Conservation (phyloP, 495 filamentous ascomycete genomes). For the Talaromyces wortmannii region DNA sequence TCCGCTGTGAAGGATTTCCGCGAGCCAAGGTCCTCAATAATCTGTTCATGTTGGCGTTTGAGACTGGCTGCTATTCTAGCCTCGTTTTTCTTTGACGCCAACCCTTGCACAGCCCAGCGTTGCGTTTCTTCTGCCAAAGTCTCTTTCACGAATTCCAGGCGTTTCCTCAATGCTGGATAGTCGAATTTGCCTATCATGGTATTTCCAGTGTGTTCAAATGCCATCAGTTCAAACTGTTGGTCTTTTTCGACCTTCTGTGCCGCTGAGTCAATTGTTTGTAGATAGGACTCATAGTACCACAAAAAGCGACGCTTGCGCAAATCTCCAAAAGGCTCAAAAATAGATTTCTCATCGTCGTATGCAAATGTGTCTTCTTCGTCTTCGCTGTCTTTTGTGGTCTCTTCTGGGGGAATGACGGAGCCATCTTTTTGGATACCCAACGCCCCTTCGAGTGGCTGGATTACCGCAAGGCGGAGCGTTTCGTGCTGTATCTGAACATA, state of each 20-base stretch:
- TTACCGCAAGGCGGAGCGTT: conserved; percentile 77
- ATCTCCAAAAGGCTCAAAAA: conserved; percentile 74
- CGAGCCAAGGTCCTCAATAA: conserved; percentile 63
- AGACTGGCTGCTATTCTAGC: conserved; percentile 72
- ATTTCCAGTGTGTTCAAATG: conserved; percentile 76
- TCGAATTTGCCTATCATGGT: conserved; percentile 83
- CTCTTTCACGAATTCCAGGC: conserved; percentile 58
- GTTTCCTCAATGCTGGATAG: conserved; percentile 65
- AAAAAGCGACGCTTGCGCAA: conserved; percentile 87
- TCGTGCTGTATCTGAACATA: conserved; percentile 76
- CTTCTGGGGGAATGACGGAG: conserved; percentile 20
- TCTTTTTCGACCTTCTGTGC: conserved; percentile 47
- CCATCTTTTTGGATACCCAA: conserved; percentile 56
- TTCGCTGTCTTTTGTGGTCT: conserved; percentile 15
- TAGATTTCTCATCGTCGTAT: conserved; percentile 43
- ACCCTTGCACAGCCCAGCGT: conserved; percentile 65
- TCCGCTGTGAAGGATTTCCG: conserved; percentile 63
- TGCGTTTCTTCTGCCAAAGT: conserved; percentile 65
- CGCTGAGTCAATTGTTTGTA: conserved; percentile 59
- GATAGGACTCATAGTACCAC: conserved; percentile 91
- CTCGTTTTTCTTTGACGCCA: conserved; percentile 55
- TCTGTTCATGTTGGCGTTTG: conserved; percentile 76
- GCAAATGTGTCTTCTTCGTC: conserved; percentile 45
- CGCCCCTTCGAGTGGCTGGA: conserved; percentile 76
- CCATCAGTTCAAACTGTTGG: conserved; percentile 65